Percentiles rank a stretch among this genome's conserved stretches.
These are phyloP conservation scores for Auxenochlorella pyrenoidosa DNA, from an alignment of 139 green algal genomes.

Conservation along the genomic window DNA sequence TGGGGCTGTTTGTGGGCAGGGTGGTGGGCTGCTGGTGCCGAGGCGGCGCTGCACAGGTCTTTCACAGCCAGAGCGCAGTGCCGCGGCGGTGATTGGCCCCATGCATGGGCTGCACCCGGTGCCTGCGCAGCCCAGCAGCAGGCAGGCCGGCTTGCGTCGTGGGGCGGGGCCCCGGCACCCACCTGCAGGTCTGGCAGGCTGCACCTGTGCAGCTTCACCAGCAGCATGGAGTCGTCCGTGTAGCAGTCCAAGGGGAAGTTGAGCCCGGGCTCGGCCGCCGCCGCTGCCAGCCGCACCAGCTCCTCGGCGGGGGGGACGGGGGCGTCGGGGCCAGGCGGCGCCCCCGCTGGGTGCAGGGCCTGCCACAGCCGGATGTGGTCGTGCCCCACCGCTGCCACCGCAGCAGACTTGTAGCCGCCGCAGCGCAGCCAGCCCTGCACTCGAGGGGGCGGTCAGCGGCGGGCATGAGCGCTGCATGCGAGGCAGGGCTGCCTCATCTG, in stretches of 20 bases:
- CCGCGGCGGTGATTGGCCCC: too few species aligned
- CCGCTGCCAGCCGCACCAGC: too few species aligned
- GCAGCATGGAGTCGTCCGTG: background rate
- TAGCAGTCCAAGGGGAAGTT: background rate
- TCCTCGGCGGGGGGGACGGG: background rate
- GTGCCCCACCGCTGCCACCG: background rate
- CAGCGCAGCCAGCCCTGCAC: background rate
- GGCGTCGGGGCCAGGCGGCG: background rate
- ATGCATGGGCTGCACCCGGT: too few species aligned
- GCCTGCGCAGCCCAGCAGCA: too few species aligned
- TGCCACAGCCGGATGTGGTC: conserved; percentile 17
- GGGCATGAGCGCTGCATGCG: too few species aligned
- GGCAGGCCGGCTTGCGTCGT: too few species aligned
- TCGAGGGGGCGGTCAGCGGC: background rate
- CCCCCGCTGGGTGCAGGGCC: background rate
- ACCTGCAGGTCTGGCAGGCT: background rate
- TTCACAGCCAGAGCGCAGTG: too few species aligned
- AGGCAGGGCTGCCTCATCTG: too few species aligned
- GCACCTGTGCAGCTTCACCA: background rate
- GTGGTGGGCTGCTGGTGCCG: too few species aligned
- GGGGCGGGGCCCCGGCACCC: too few species aligned
- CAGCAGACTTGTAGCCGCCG: background rate
- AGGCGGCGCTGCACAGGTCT: too few species aligned
- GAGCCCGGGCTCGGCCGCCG: background rate
- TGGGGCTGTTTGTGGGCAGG: too few species aligned